Evolutionary conservation across 345 rosid genomes (phyloP).

Genomic region (Citrus maxima): DNA sequence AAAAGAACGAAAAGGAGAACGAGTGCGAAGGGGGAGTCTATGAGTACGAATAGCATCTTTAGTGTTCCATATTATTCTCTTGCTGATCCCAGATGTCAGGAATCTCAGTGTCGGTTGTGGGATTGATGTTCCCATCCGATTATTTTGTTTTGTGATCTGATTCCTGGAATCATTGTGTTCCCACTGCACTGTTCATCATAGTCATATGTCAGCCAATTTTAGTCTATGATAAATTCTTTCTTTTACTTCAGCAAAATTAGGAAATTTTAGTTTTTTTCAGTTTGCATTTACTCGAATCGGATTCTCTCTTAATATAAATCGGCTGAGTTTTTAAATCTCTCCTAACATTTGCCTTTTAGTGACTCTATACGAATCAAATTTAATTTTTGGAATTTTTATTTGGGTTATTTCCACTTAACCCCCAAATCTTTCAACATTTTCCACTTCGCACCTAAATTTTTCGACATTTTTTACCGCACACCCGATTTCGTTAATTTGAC

Average conservation of each 20-base stretch:
- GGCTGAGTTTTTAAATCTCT: no score
- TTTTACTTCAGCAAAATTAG: background rate
- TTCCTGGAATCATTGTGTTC: background rate
- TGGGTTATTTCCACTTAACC: no score
- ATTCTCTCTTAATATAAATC: no score
- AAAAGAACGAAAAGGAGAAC: constrained; percentile 31
- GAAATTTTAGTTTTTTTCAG: no score
- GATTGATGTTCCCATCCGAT: constrained; percentile 14
- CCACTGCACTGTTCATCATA: background rate
- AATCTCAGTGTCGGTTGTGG: constrained; percentile 21
- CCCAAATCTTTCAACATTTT: no score
- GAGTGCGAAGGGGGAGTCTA: constrained; percentile 45
- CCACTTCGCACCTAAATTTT: no score
- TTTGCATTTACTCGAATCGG: no score
- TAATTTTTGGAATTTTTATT: no score
- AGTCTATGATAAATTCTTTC: background rate
- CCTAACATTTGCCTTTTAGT: no score
- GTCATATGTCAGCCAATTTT: background rate
- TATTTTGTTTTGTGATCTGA: background rate
- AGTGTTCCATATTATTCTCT: background rate
- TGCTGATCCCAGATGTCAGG: constrained; percentile 22
- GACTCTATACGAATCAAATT: no score
- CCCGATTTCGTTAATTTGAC: no score
- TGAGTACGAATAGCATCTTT: constrained; percentile 24
- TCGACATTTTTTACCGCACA: no score